phyloP scores from a whole-genome alignment of 2,329 filamentous ascomycete genomes.

The Ascochyta rabiei region DNA sequence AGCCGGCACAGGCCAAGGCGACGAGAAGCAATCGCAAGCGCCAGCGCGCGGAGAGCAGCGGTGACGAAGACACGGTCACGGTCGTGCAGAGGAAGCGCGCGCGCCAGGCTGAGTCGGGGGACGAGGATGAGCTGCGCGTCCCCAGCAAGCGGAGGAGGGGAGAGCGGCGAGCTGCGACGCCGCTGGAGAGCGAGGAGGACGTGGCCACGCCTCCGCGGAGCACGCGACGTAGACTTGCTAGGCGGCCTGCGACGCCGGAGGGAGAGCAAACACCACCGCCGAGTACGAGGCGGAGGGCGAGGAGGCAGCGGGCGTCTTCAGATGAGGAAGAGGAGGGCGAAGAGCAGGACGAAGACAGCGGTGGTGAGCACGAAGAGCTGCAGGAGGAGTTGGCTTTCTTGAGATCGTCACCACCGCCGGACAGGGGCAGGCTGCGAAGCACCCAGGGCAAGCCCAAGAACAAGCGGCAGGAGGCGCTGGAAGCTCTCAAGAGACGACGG shows the following conservation, averaged over 20 bases:
- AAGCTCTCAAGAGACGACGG: conserved; percentile 51
- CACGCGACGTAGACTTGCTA: conserved; percentile 9
- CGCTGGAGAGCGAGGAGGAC: conserved; percentile 15
- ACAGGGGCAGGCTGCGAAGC: conserved; percentile 34
- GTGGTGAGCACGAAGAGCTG: conserved; percentile 47
- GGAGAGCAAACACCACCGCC: conserved; percentile 9
- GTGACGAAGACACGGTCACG: conserved; percentile 17
- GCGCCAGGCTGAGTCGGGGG: conserved; percentile 9
- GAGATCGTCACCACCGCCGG: conserved; percentile 39
- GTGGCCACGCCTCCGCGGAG: conserved; percentile 10
- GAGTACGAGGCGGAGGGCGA: conserved; percentile 27
- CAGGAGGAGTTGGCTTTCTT: conserved; percentile 55
- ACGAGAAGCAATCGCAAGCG: conserved; percentile 23
- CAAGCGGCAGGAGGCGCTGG: conserved; percentile 51
- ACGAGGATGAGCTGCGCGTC: not conserved
- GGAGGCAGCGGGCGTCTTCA: conserved; percentile 22
- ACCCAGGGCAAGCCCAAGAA: conserved; percentile 37
- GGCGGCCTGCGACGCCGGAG: conserved; percentile 4
- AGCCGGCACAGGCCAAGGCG: conserved; percentile 1
- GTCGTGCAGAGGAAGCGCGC: conserved; percentile 20
- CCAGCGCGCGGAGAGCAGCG: conserved; percentile 18
- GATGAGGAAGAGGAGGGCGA: conserved; percentile 22
- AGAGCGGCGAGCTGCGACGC: conserved; percentile 2
- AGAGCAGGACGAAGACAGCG: conserved; percentile 33
- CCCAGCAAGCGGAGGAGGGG: conserved; percentile 13